Evolutionary conservation across 441 rosid species (phyloP).

Genomic region (Manihot esculenta): DNA sequence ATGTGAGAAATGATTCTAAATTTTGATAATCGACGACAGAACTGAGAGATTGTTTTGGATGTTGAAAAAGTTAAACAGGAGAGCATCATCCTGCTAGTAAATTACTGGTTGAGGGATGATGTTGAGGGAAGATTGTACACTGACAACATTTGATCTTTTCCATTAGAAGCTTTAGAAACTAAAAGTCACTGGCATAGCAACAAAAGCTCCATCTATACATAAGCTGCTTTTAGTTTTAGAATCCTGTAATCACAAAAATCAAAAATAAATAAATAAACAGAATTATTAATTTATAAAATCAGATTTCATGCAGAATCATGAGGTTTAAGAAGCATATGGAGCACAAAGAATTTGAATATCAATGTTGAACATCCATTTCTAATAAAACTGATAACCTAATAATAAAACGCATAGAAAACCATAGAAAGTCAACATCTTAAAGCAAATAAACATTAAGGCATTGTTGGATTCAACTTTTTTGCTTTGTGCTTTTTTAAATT

Average conservation of each 20-base stretch:
- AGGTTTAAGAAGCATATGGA: neutral
- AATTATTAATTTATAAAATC: neutral
- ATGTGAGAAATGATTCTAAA: constrained; percentile 31
- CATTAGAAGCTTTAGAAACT: neutral
- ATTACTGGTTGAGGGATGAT: neutral
- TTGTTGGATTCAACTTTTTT: too few species aligned
- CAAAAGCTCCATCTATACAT: neutral
- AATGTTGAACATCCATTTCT: neutral
- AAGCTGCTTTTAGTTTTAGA: neutral
- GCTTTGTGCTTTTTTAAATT: too few species aligned
- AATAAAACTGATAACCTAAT: too few species aligned
- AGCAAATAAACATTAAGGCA: neutral
- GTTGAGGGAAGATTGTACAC: neutral
- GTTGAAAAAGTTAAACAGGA: constrained; percentile 29
- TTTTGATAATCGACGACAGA: constrained; percentile 23
- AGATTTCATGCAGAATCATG: neutral
- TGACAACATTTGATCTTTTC: neutral
- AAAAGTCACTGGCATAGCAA: too few species aligned
- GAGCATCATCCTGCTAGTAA: constrained; percentile 17
- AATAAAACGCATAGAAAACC: too few species aligned
- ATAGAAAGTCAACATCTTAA: neutral
- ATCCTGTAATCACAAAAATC: neutral
- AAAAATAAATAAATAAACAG: too few species aligned
- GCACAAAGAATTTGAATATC: neutral
- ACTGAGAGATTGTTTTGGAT: constrained; percentile 21